A percentile compares a stretch with the other conserved stretches of the same genome.
Conservation (phyloP, 805 yeast genomes). For the Candida sithepensis region DNA sequence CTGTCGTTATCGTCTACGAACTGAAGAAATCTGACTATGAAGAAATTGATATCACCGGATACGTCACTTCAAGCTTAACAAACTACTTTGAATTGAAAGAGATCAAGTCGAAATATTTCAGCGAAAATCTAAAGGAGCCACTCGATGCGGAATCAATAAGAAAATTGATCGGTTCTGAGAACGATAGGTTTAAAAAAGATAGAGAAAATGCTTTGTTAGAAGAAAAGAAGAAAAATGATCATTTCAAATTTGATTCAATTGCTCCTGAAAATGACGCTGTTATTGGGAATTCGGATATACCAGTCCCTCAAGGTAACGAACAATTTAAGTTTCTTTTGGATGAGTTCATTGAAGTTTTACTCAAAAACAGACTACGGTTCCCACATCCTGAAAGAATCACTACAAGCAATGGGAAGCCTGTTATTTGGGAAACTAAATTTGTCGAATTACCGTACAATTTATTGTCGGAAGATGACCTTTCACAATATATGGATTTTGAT, state of each 20-base stretch:
- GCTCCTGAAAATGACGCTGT: background rate
- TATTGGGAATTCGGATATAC: background rate
- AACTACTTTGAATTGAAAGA: constrained; percentile 4
- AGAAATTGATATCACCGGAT: constrained; percentile 6
- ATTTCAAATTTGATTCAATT: constrained; percentile 1
- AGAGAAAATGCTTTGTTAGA: background rate
- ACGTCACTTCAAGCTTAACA: constrained; percentile 4
- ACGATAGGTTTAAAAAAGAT: constrained; percentile 2
- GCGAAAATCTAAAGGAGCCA: constrained; percentile 9
- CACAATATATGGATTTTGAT: constrained; percentile 23
- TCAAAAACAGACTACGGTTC: constrained; percentile 11
- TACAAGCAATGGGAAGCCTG: constrained; percentile 19
- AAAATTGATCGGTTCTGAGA: constrained; percentile 12
- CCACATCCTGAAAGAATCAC: constrained; percentile 19
- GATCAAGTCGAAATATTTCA: constrained; percentile 13
- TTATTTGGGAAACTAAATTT: constrained; percentile 19
- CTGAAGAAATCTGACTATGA: background rate
- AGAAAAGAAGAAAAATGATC: background rate
- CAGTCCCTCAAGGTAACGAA: constrained; percentile 4
- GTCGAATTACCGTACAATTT: constrained; percentile 15
- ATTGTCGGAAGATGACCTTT: constrained; percentile 10
- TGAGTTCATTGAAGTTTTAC: constrained; percentile 10
- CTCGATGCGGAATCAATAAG: constrained; percentile 11
- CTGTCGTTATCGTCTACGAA: background rate
- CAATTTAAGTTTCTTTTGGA: constrained; percentile 6